These are phyloP conservation scores for Acanthamoeba sp. DNA, from an alignment of 208 protist species.

Conservation along the genomic window DNA sequence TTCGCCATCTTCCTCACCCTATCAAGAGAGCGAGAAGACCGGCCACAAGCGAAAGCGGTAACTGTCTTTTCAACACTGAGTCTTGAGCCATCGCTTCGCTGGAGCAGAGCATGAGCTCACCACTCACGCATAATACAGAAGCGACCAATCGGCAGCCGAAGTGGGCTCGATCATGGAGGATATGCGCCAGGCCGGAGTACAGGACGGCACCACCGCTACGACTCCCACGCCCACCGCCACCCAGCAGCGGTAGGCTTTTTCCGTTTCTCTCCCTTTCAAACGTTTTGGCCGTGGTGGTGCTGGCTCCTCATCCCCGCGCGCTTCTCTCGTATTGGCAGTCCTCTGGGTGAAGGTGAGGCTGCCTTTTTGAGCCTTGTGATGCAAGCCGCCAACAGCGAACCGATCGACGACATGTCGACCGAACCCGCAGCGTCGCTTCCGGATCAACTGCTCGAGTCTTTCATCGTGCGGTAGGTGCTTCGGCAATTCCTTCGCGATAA, in stretches of 20 bases:
- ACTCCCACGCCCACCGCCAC: neutral
- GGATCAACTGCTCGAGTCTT: conserved; percentile 38
- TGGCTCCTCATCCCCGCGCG: neutral
- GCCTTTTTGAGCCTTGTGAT: conserved; percentile 28
- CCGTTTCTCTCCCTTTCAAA: neutral
- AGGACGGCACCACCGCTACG: neutral
- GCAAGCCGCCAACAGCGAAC: conserved; percentile 44
- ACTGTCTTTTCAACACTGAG: neutral
- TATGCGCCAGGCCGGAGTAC: conserved; percentile 3
- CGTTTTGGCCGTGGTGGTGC: no score
- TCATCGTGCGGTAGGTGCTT: conserved; percentile 8
- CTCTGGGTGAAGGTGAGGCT: conserved; percentile 17
- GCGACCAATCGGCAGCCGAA: conserved; percentile 10
- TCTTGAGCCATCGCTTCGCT: no score
- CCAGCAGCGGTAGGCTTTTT: neutral
- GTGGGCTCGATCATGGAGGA: conserved; percentile 42
- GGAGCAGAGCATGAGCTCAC: neutral
- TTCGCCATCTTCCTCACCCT: neutral
- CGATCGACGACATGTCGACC: neutral
- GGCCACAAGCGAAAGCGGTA: conserved; percentile 46
- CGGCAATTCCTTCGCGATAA: neutral
- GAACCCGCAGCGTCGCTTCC: neutral
- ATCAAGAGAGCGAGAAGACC: neutral
- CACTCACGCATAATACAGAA: neutral
- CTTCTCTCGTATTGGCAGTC: neutral